These are phyloP conservation scores for Dendrobium chrysotoxum DNA, from an alignment of 106 monocot genomes.

Conservation along the genomic window DNA sequence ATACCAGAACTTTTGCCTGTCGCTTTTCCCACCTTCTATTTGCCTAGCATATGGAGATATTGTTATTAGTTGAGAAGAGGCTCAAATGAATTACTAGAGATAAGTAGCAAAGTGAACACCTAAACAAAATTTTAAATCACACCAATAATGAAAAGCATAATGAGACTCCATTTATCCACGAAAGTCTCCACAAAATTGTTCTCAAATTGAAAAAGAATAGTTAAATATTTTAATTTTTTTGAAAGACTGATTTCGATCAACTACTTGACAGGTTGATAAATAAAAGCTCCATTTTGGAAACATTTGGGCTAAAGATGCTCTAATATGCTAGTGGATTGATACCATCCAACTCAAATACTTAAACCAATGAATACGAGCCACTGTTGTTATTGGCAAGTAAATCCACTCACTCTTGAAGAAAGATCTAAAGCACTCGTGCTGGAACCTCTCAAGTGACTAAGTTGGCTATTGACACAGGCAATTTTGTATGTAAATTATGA, in stretches of 20 bases:
- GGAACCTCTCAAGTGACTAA: too few species aligned
- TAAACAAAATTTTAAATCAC: background rate
- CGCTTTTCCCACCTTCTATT: conserved; percentile 78
- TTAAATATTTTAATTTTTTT: background rate
- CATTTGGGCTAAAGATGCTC: background rate
- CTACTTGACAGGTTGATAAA: too few species aligned
- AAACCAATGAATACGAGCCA: too few species aligned
- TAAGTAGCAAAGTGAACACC: background rate
- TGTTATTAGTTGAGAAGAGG: conserved; percentile 5
- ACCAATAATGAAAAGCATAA: background rate
- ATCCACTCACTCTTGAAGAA: too few species aligned
- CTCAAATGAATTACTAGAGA: background rate
- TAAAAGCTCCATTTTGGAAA: background rate
- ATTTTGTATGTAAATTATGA: too few species aligned
- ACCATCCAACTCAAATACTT: too few species aligned
- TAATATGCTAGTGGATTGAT: too few species aligned
- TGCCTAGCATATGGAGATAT: conserved; percentile 34
- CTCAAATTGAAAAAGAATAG: background rate
- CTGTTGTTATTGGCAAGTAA: too few species aligned
- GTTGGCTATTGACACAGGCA: too few species aligned
- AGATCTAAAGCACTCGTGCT: too few species aligned
- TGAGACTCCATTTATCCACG: background rate
- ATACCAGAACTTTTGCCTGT: conserved; percentile 86
- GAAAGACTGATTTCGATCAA: background rate
- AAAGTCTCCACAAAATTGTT: background rate